Percentiles rank a stretch among this genome's conserved stretches.
phyloP scores from a whole-genome alignment of 2,329 filamentous ascomycete species.

The Cladosporium sp. region DNA sequence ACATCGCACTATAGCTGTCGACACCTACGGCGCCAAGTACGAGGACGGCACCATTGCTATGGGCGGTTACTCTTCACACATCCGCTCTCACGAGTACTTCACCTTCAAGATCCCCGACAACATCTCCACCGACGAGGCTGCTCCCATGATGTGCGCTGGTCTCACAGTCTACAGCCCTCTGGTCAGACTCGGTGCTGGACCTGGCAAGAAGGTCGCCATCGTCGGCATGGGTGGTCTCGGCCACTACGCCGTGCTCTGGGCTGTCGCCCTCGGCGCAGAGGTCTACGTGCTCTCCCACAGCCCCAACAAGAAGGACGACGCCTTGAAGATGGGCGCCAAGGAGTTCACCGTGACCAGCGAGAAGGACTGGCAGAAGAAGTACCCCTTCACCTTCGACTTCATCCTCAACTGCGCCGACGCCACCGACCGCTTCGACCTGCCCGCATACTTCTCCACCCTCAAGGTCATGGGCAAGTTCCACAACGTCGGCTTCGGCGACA shows the following conservation, averaged over 20 bases:
- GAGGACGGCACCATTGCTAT: constrained; percentile 59
- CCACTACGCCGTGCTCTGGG: constrained; percentile 48
- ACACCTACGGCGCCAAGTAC: constrained; percentile 49
- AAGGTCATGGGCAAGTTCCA: constrained; percentile 77
- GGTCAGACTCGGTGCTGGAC: constrained; percentile 68
- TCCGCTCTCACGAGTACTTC: constrained; percentile 73
- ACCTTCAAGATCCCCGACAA: constrained; percentile 71
- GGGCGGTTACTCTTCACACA: constrained; percentile 64
- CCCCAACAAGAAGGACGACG: constrained; percentile 57
- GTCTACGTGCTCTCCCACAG: constrained; percentile 59
- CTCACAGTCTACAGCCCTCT: constrained; percentile 76
- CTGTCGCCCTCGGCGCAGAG: constrained; percentile 55
- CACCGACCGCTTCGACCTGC: constrained; percentile 64
- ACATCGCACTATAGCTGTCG: constrained; percentile 34
- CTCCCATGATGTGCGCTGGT: constrained; percentile 81
- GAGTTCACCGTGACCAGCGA: constrained; percentile 56
- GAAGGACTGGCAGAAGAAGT: constrained; percentile 55
- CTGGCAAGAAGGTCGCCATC: constrained; percentile 74
- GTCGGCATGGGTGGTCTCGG: constrained; percentile 59
- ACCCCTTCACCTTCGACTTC: constrained; percentile 64
- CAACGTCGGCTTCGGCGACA: constrained; percentile 74
- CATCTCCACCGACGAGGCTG: constrained; percentile 57
- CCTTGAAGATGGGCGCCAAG: constrained; percentile 56
- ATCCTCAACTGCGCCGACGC: constrained; percentile 72
- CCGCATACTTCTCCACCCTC: constrained; percentile 70